These are phyloP conservation scores for Vinca minor DNA, from an alignment of 257 asterid species.

Conservation along the genomic window DNA sequence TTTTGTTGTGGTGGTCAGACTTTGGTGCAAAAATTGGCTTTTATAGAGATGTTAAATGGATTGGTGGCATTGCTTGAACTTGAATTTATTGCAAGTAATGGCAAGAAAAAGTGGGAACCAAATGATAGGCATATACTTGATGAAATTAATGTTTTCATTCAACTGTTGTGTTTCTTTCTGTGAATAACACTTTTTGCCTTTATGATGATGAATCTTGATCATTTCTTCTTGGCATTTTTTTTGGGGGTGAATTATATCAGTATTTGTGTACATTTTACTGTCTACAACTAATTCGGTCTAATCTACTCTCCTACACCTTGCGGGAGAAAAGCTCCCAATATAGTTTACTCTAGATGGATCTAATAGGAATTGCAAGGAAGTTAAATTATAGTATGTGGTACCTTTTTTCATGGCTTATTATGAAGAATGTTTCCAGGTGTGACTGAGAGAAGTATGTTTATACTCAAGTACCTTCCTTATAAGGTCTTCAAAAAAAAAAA, in stretches of 20 bases:
- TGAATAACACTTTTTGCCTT: not conserved
- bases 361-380: not conserved
- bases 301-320: too few species aligned
- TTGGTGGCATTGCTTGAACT: conserved; percentile 30
- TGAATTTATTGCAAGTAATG: conserved; percentile 18
- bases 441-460: conserved; percentile 25
- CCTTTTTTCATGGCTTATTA: conserved; percentile 13
- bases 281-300: too few species aligned
- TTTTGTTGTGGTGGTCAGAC: not conserved
- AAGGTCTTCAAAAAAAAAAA: not conserved
- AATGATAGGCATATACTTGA: conserved; percentile 24
- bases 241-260: too few species aligned
- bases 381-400: conserved; percentile 17
- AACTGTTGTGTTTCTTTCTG: not conserved
- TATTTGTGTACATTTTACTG: too few species aligned
- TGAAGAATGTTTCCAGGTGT: conserved; percentile 17
- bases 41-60: conserved; percentile 17
- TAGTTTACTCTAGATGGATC: not conserved
- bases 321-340: too few species aligned
- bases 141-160: not conserved
- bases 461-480: too few species aligned
- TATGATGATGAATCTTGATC: not conserved
- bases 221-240: not conserved
- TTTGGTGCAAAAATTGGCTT: conserved; percentile 9
- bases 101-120: conserved; percentile 19